A percentile compares a stretch with the other conserved stretches of the same genome.
Evolutionary conservation across 2,329 filamentous ascomycete genomes (phyloP).

Genomic region (Fusarium redolens): DNA sequence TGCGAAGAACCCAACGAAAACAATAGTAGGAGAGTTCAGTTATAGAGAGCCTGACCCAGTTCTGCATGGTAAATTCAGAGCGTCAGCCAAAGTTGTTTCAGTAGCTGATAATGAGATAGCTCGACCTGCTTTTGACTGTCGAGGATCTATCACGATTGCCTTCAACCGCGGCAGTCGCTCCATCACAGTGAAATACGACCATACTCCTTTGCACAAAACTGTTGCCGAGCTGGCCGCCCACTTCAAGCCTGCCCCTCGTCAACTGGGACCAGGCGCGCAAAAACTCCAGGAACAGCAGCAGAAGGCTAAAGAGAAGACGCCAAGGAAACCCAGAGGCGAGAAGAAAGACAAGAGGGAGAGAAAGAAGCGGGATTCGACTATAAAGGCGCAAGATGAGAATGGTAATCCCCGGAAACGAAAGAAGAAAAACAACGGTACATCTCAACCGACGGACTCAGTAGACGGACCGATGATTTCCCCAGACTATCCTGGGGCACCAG

Average conservation of each 20-base stretch:
- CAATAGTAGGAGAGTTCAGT: conserved; percentile 62
- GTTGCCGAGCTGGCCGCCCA: conserved; percentile 62
- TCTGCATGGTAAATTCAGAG: conserved; percentile 55
- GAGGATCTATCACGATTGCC: conserved; percentile 61
- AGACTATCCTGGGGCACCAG: conserved; percentile 18
- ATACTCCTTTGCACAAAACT: conserved; percentile 67
- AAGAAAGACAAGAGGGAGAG: conserved; percentile 44
- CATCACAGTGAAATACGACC: conserved; percentile 66
- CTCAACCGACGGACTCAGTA: conserved; percentile 22
- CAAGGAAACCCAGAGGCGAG: conserved; percentile 46
- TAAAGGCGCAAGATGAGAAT: conserved; percentile 41
- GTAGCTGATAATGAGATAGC: conserved; percentile 46
- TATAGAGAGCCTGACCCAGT: conserved; percentile 59
- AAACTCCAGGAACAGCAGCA: conserved; percentile 41
- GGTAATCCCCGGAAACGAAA: conserved; percentile 45
- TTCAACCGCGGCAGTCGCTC: conserved; percentile 61
- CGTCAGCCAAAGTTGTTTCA: neutral
- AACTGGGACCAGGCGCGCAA: conserved; percentile 43
- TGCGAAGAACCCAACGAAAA: conserved; percentile 54
- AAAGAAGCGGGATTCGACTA: conserved; percentile 36
- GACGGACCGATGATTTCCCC: conserved; percentile 25
- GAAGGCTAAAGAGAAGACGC: conserved; percentile 41
- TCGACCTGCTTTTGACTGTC: conserved; percentile 70
- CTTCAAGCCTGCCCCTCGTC: conserved; percentile 58
- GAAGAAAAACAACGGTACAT: conserved; percentile 42